A percentile compares a stretch with the other conserved stretches of the same genome.
Conservation (phyloP, 305 asterid genomes). For the Solanum hybrid region DNA sequence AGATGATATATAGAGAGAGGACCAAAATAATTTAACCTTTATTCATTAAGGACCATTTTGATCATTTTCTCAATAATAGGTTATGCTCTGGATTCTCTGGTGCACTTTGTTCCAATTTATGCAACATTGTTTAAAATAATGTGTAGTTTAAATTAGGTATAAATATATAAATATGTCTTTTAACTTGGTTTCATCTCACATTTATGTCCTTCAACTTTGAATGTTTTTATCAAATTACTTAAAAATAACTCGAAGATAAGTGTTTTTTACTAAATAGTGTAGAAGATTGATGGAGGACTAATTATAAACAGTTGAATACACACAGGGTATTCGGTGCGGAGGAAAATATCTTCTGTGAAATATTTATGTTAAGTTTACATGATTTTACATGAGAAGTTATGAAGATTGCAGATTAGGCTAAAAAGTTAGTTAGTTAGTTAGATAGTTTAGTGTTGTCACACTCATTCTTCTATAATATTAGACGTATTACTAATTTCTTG, state of each 20-base stretch:
- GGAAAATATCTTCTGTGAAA: too few species aligned
- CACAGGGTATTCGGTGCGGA: not conserved
- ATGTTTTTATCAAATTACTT: not conserved
- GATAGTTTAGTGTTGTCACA: not conserved
- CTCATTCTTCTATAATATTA: not conserved
- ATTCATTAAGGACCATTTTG: too few species aligned
- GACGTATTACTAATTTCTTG: not conserved
- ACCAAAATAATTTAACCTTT: too few species aligned
- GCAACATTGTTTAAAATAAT: not conserved
- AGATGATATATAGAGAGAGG: too few species aligned
- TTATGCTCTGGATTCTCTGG: not conserved
- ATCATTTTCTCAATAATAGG: not conserved
- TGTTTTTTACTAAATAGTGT: not conserved
- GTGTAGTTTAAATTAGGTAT: too few species aligned
- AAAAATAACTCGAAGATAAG: not conserved
- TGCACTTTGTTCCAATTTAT: not conserved
- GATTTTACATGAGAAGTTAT: too few species aligned
- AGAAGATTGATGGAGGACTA: not conserved
- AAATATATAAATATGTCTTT: too few species aligned
- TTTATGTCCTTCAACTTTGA: too few species aligned
- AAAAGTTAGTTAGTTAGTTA: not conserved
- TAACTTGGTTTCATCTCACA: rapidly evolving
- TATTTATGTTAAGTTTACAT: not conserved
- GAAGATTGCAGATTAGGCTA: too few species aligned
- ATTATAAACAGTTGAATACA: not conserved